Evolutionary conservation across 306 rosid genomes (phyloP).

Genomic region (Argentina anserina): DNA sequence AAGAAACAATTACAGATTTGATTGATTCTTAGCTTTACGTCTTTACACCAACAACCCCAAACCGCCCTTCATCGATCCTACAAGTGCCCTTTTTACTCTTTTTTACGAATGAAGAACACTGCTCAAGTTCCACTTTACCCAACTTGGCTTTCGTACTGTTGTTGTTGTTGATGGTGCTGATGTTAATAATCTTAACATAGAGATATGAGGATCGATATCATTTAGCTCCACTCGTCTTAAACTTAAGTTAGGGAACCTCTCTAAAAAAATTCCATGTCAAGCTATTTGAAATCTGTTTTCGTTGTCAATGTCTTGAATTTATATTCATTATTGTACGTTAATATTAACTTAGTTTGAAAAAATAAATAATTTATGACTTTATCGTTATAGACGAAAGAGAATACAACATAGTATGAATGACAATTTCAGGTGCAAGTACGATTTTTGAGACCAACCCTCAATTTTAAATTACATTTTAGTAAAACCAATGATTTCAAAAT

Average conservation of each 20-base stretch:
- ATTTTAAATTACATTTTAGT: too few relatives aligned
- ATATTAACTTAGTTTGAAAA: too few relatives aligned
- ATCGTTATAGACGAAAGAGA: too few relatives aligned
- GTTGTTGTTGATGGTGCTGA: background rate
- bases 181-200: too few relatives aligned
- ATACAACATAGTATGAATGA: background rate
- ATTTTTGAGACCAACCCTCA: background rate
- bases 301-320: too few relatives aligned
- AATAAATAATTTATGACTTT: too few relatives aligned
- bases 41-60: background rate
- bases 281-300: too few relatives aligned
- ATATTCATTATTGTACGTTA: too few relatives aligned
- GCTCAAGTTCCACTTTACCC: background rate
- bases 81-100: background rate
- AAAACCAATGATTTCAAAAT: background rate
- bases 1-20: slow-evolving; percentile 1
- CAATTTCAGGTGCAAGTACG: too few relatives aligned
- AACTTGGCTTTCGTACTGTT: background rate
- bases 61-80: background rate
- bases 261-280: too few relatives aligned
- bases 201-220: background rate
- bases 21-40: background rate
- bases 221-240: too few relatives aligned
- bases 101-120: background rate
- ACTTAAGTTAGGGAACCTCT: too few relatives aligned